Conservation (phyloP, 345 rosid species). For the Eutrema yunnanense region DNA sequence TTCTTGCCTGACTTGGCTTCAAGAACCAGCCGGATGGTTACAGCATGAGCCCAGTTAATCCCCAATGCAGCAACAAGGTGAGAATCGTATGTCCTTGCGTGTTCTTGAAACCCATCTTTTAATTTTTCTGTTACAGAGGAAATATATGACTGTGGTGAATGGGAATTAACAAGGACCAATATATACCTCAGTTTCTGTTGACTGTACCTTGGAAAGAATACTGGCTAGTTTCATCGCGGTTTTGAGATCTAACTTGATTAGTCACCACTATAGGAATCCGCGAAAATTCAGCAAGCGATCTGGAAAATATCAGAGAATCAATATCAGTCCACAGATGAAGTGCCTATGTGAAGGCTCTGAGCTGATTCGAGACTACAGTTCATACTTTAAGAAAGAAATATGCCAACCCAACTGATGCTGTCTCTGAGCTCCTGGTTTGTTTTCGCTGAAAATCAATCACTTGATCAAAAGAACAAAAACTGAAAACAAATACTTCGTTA, state of each 20-base stretch:
- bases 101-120: conserved; percentile 31
- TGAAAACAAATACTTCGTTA: neutral
- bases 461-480: neutral
- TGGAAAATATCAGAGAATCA: conserved; percentile 16
- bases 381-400: conserved; percentile 75
- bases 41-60: conserved; percentile 85
- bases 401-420: conserved; percentile 73
- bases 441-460: conserved; percentile 41
- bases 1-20: conserved; percentile 64
- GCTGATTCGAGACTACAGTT: conserved; percentile 8
- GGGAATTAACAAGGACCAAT: neutral
- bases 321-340: neutral
- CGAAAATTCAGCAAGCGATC: conserved; percentile 84
- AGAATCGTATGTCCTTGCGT: conserved; percentile 40
- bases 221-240: conserved; percentile 38
- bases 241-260: conserved; percentile 84
- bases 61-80: conserved; percentile 83
- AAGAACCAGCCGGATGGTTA: conserved; percentile 65
- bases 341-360: neutral
- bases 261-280: conserved; percentile 79
- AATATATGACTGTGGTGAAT: neutral
- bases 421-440: conserved; percentile 42
- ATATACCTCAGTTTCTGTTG: conserved; percentile 5
- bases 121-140: conserved; percentile 33
- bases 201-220: conserved; percentile 67